Conservation (phyloP, 257 asterid genomes). For the Salvia miltiorrhiza region DNA sequence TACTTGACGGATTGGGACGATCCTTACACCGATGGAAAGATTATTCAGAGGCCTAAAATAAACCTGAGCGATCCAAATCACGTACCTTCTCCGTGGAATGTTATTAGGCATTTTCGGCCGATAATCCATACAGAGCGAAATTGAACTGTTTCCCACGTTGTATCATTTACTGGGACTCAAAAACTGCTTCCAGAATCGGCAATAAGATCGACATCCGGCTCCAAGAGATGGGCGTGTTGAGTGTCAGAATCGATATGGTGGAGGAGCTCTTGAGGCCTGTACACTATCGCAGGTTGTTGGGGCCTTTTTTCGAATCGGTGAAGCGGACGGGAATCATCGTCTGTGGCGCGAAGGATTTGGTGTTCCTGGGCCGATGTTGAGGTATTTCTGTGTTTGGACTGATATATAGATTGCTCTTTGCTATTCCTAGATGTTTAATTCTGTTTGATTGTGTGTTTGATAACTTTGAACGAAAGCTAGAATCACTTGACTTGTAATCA, state of each 20-base stretch:
- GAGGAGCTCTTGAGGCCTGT: constrained; percentile 59
- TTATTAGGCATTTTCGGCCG: no score
- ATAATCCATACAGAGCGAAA: constrained; percentile 47
- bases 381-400: constrained; percentile 9
- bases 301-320: constrained; percentile 53
- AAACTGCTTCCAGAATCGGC: constrained; percentile 57
- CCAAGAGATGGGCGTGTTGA: constrained; percentile 38
- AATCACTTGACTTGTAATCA: no score
- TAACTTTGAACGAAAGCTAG: no score
- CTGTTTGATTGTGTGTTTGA: no score
- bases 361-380: constrained; percentile 37
- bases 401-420: background rate
- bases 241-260: constrained; percentile 48
- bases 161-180: constrained; percentile 48
- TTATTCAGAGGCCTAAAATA: no score
- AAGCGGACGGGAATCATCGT: constrained; percentile 53
- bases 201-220: constrained; percentile 59
- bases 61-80: no score
- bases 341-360: constrained; percentile 49
- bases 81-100: no score
- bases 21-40: no score
- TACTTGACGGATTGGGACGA: no score
- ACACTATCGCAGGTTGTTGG: constrained; percentile 50
- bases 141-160: constrained; percentile 59
- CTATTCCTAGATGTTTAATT: no score